Conservation (phyloP, 1,139 yeast genomes). For the Candida mesenterica region DNA sequence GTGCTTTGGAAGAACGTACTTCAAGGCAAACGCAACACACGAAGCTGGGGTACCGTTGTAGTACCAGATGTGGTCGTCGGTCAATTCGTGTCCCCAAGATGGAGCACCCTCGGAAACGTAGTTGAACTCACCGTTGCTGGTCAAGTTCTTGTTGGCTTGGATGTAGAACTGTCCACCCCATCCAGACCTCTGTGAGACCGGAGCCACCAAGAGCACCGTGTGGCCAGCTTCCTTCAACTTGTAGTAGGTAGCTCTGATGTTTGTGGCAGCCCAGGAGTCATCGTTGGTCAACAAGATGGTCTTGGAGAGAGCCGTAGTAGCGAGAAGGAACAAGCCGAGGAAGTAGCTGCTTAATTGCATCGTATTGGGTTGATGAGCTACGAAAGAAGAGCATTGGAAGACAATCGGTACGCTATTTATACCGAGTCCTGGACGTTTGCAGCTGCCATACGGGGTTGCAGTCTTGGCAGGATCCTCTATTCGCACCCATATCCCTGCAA, state of each 20-base stretch:
- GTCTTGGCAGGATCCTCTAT: too few relatives aligned
- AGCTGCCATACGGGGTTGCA: too few relatives aligned
- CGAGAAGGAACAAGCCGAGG: conserved; percentile 12
- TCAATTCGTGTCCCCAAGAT: conserved; percentile 47
- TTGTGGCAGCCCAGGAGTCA: conserved; percentile 59
- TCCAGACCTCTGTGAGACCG: conserved; percentile 59
- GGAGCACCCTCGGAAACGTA: conserved; percentile 45
- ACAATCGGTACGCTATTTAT: too few relatives aligned
- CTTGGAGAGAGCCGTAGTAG: conserved; percentile 26
- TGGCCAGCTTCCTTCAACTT: conserved; percentile 55
- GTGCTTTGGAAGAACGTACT: conserved; percentile 40
- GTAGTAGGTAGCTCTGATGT: conserved; percentile 58
- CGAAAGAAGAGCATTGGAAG: too few relatives aligned
- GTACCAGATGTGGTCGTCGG: conserved; percentile 46
- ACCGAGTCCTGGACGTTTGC: too few relatives aligned
- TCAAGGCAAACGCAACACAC: conserved; percentile 42
- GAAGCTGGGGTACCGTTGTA: conserved; percentile 51
- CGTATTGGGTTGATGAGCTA: not conserved
- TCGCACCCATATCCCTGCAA: too few relatives aligned
- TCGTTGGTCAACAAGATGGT: conserved; percentile 59
- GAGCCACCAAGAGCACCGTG: conserved; percentile 55
- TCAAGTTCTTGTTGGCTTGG: conserved; percentile 41
- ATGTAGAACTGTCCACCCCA: conserved; percentile 54
- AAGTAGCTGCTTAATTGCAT: conserved; percentile 14
- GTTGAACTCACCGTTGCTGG: conserved; percentile 41